Evolutionary conservation across 2,329 filamentous ascomycete species (phyloP), one percentile per base, ranked within the genome.

Genomic region (Pyrenophora tritici-repentis): DNA sequence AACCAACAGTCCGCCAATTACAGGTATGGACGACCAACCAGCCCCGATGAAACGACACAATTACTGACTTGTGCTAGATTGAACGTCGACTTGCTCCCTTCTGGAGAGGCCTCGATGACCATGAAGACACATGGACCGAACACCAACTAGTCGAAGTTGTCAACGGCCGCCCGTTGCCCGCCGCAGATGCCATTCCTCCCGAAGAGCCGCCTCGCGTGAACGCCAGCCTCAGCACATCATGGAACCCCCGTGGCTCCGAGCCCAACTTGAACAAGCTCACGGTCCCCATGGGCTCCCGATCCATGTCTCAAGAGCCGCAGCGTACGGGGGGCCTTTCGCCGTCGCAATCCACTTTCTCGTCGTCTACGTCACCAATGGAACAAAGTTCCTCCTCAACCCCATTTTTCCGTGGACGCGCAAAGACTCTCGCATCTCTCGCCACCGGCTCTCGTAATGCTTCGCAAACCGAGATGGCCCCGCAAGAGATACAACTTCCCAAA

Each of bases 71-170:
- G 29, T 33, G 33, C n/a, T 67, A 97, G 93, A 91, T 99, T 71
- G 94, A 99, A 75, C 84, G 94, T 62, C 87, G 89, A 56, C 76
- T 99, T 55, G 94, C 94, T 35, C 94, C 94, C 0, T 99, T 99
- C 73, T 99, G 93, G 91, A 87, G 88, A 68, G 94, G 94, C 4
- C 79, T 99, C 3, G 88, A 96, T 58, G 92, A 97, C 72, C 91
- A 94, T 73, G 88, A 87, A 13, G 84, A 90, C 17, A 89, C 85
- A 44, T 99, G 94, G 94, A 89, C 91, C 10, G 94, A 99, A 68
- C 87, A 94, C 73, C 94, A 99, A 74, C 84, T 99, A n/a, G 85
- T 97, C 64, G 91, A 93, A 50, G 91, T 90, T 18, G 94, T 88
- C 42, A 86, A 91, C 66, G 92, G 90, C 16, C 82, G 95, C 48